Base-by-base conservation (phyloP, 108 stramenopile species). In the Pseudonitzschia delicatissima region DNA sequence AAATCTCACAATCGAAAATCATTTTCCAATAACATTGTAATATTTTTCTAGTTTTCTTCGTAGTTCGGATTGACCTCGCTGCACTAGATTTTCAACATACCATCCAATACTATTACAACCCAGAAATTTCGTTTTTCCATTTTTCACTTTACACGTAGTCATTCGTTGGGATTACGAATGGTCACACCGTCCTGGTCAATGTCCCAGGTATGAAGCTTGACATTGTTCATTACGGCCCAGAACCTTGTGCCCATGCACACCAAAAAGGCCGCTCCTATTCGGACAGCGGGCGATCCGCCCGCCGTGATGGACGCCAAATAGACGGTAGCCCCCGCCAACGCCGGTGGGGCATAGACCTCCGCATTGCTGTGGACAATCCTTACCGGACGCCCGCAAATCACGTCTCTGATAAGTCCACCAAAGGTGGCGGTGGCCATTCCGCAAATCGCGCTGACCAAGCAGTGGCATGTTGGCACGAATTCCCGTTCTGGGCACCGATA, bases 401-500 rank as follows among this genome's bases (percentile, higher is more conserved):
- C 64, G 52, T 71, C 64, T 20, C 64, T 52, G 27, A 62, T 34
- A 21, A 71, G 21, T 5, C 71, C 71, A 21, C 71, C 71, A 31
- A 71, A 71, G 31, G 65, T 66, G 8, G 48, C 31, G 9, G 65
- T 66, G 18, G 58, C 58, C 64, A 71, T 40, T 5, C 71, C 71
- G 23, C 51, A 57, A 8, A 71, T 60, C 36, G 58, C 50, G 42
- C 64, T 39, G 2, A 66, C 52, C 9, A 71, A 18, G 29, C n/a
- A 45, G 39, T 12, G 64, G 71, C 53, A 71, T 55, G 18, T 48
- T 39, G 15, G 58, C 51, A 13, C 64, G 2, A 3, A 61, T 23
- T n/a, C 9, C 65, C 71, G 36, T 71, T 71, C 52, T 71, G 64
- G 29, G 71, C 65, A 21, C 64, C 65, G 4, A 71, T 66, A 28